Conservation (phyloP, 257 asterid genomes). For the Misopates orontium region DNA sequence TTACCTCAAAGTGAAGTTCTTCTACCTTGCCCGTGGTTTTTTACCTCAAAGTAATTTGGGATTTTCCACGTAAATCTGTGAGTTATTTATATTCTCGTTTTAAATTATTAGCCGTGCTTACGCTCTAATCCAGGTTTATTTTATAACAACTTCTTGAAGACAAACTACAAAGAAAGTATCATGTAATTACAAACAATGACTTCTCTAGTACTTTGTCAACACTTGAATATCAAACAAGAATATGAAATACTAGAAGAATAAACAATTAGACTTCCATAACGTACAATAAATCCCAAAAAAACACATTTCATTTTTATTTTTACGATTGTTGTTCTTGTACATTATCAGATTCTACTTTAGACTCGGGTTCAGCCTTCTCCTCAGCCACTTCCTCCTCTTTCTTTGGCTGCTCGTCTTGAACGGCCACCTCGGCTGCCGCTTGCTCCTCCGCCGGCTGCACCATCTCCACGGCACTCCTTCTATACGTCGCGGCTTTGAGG, state of each 20-base stretch:
- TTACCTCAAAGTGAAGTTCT: too few relatives aligned
- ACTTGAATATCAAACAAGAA: not conserved
- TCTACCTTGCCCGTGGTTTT: too few relatives aligned
- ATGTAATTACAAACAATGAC: constrained; percentile 18
- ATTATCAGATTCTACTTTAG: constrained; percentile 31
- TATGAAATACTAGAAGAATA: not conserved
- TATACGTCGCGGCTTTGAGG: constrained; percentile 40
- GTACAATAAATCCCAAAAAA: not conserved
- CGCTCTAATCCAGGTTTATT: too few relatives aligned
- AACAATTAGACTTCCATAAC: not conserved
- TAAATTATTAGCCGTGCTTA: too few relatives aligned
- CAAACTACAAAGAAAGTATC: constrained; percentile 21
- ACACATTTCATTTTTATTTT: not conserved
- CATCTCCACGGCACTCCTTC: constrained; percentile 29
- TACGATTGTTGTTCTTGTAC: constrained; percentile 29
- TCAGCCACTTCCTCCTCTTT: constrained; percentile 24
- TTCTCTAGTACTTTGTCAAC: not conserved
- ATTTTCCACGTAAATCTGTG: too few relatives aligned
- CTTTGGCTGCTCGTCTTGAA: not conserved
- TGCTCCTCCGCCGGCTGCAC: not conserved
- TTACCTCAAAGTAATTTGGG: too few relatives aligned
- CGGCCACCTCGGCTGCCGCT: not conserved
- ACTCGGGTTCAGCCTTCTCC: constrained; percentile 7
- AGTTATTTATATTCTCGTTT: too few relatives aligned
- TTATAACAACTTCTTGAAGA: constrained; percentile 25